Evolutionary conservation across 805 yeast genomes (phyloP), one percentile per base, ranked within the genome.

Genomic region (Myxozyma geophila): DNA sequence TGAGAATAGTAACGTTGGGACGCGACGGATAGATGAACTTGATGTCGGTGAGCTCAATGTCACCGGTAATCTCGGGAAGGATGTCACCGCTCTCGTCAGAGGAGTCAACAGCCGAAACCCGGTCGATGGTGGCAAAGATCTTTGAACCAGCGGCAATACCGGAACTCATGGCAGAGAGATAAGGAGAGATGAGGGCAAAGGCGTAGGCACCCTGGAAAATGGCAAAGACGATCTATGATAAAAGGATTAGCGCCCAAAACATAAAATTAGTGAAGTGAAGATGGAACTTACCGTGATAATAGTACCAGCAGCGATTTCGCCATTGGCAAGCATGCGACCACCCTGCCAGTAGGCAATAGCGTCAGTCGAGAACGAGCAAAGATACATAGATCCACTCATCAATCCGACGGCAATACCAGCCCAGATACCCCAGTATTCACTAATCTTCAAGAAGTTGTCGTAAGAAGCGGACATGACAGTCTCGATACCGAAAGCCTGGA

Each of bases 1-100:
- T 81, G 68, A 93, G 80, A 64, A 93, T 93, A 54, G 91, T 88
- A 67, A 97, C 83, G 62, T 89, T 92, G 3, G 96, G 92, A 5
- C 81, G 75, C 36, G 80, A 77, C 69, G 90, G 95, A 75, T 93
- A 93, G 5, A 96, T 92, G 78, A 93, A 93, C 0, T 90, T 83
- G 47, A 93, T 96, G 71, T 92, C 87, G 71, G 88, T 90, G 72
- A 93, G 87, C 64, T 74, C 81, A 64, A 93, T 90, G 70, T 89
- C 92, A 61, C 95, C 93, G 58, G 73, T 55, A 23, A 78, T 60
- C 1, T 66, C 60, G 9, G 50, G 55, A 23, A 72, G 69, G 6
- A 33, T 59, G 50, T 47, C 54, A 2, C 78, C 79, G 21, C 46
- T 19, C 19, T 60, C 59, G 13, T 36, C 36, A 21, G 59, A 50